phyloP scores from a whole-genome alignment of 371 early-diverging fungal genomes.

The Entomophthora muscae region DNA sequence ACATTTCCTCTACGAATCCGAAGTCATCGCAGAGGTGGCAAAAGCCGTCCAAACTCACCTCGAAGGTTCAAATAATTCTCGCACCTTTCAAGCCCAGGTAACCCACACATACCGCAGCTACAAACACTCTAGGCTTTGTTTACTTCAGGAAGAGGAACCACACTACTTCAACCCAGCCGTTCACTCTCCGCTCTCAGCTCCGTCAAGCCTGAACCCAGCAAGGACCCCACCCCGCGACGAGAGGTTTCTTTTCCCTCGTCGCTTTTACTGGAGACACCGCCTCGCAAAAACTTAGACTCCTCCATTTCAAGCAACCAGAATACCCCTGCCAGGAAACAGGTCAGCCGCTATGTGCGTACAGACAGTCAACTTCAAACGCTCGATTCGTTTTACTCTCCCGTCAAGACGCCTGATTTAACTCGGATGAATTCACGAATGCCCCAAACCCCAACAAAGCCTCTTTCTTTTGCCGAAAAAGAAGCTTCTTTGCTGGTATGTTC shows the following conservation, averaged over 20 bases:
- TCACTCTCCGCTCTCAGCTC: neutral
- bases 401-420: neutral
- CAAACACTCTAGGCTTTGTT: too few relatives aligned
- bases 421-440: neutral
- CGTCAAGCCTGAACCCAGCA: neutral
- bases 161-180: too few relatives aligned
- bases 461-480: neutral
- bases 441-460: neutral
- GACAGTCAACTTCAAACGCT: constrained; percentile 49
- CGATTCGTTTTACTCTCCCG: constrained; percentile 28
- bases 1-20: constrained; percentile 78
- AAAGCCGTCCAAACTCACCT: constrained; percentile 34
- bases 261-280: too few relatives aligned
- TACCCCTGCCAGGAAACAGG: constrained; percentile 12
- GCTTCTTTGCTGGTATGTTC: neutral
- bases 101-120: neutral
- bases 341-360: constrained; percentile 56
- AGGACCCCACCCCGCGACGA: neutral
- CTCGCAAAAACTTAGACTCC: neutral
- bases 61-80: constrained; percentile 25
- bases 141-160: too few relatives aligned
- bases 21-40: constrained; percentile 42
- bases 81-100: constrained; percentile 32
- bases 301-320: neutral
- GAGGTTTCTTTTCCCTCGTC: neutral